A percentile compares a stretch with the other conserved stretches of the same genome.
Conservation (phyloP, 169 alveolate genomes). For the Cryptosporidium ubiquitum region DNA sequence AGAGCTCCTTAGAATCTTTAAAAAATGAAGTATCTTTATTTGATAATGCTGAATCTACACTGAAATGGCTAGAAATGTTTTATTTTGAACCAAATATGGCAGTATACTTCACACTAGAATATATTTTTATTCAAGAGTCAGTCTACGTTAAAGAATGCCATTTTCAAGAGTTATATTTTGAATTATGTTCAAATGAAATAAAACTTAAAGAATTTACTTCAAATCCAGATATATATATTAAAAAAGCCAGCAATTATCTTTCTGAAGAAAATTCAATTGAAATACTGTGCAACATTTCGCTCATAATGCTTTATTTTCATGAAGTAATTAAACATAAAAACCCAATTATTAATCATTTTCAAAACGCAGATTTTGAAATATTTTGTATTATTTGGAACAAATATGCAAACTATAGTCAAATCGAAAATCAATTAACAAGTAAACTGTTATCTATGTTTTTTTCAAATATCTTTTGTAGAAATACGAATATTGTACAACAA, state of each 20-base stretch:
- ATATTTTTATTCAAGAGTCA: neutral
- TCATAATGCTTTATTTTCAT: constrained; percentile 28
- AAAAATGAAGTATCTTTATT: too few relatives aligned
- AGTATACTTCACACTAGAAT: constrained; percentile 17
- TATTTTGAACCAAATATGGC: constrained; percentile 61
- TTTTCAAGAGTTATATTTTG: constrained; percentile 31
- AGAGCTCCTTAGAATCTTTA: neutral
- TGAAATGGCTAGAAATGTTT: constrained; percentile 40
- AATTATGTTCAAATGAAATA: constrained; percentile 22
- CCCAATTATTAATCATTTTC: constrained; percentile 6
- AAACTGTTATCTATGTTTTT: constrained; percentile 11
- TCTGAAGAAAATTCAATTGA: constrained; percentile 11
- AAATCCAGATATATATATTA: constrained; percentile 20
- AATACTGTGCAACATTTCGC: constrained; percentile 44
- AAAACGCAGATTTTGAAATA: constrained; percentile 27
- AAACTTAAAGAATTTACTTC: constrained; percentile 21
- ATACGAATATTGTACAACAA: constrained; percentile 10
- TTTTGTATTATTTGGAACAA: constrained; percentile 57
- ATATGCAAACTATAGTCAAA: neutral
- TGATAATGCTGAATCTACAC: constrained; percentile 4
- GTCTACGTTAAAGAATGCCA: neutral
- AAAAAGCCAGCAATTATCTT: constrained; percentile 5
- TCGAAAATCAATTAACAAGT: neutral
- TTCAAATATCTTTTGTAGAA: constrained; percentile 11
- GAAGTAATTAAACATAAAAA: constrained; percentile 45